phyloP scores from a whole-genome alignment of 805 yeast genomes.

The Alloascoidea africana region DNA sequence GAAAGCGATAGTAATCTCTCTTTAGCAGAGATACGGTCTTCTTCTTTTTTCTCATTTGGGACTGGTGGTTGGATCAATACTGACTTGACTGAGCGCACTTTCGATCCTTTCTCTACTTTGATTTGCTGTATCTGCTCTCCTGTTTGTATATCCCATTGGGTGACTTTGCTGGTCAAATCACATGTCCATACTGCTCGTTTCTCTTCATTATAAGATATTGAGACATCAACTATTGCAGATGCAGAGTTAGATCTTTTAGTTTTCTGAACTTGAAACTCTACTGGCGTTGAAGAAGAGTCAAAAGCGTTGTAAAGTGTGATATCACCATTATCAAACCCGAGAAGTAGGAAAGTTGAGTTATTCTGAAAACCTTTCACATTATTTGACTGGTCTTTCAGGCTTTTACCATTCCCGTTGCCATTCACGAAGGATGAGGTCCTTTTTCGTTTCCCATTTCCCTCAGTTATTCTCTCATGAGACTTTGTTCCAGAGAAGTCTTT shows the following conservation, averaged over 20 bases:
- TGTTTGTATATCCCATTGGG: neutral
- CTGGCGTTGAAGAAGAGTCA: conserved; percentile 1
- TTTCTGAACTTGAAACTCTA: neutral
- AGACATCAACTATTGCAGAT: neutral
- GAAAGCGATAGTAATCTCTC: neutral
- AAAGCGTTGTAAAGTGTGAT: neutral
- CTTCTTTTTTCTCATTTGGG: too few species aligned
- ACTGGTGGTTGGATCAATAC: too few species aligned
- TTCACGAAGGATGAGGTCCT: neutral
- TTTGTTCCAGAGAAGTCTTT: too few species aligned
- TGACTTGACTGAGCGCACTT: neutral
- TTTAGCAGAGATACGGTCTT: too few species aligned
- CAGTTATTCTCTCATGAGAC: too few species aligned
- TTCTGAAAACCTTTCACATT: neutral
- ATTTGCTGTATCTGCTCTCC: neutral
- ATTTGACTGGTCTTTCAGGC: too few species aligned
- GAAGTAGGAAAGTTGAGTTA: neutral
- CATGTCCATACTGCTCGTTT: neutral
- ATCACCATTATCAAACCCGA: neutral
- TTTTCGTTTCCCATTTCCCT: neutral
- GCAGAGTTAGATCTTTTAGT: neutral
- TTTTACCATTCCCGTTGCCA: too few species aligned
- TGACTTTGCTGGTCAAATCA: neutral
- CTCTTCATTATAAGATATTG: neutral
- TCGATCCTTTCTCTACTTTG: neutral